Conservation (phyloP, 148 eudicot species). For the Camellia granthamiana region DNA sequence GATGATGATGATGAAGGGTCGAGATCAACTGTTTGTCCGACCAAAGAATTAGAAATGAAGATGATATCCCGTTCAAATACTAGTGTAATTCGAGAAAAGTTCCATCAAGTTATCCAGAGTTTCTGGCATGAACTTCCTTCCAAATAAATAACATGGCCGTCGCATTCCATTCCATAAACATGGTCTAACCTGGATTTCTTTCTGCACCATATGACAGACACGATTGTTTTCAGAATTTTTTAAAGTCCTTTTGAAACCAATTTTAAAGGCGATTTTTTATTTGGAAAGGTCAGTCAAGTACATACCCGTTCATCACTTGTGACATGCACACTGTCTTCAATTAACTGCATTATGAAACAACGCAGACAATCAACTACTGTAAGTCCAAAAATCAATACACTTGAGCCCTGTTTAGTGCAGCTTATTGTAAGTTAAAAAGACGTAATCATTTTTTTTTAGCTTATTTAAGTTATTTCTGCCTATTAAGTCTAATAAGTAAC, state of each 20-base stretch:
- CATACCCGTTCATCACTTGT: slow-evolving; percentile 74
- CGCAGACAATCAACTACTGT: slow-evolving; percentile 5
- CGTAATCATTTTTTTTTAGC: too few relatives aligned
- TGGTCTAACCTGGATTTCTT: slow-evolving; percentile 41
- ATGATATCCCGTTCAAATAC: slow-evolving; percentile 25
- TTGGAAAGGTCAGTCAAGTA: slow-evolving; percentile 6
- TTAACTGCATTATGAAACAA: slow-evolving; percentile 60
- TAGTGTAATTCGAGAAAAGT: slow-evolving; percentile 72
- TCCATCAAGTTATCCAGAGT: slow-evolving; percentile 59
- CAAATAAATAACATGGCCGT: slow-evolving; percentile 87
- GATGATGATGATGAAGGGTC: slow-evolving; percentile 20
- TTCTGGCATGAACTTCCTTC: slow-evolving; percentile 82
- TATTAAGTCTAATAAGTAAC: too few relatives aligned
- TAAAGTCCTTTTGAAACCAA: neutral
- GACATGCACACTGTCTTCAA: slow-evolving; percentile 64
- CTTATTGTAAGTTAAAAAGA: too few relatives aligned
- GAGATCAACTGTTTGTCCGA: slow-evolving; percentile 16
- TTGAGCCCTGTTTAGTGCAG: too few relatives aligned
- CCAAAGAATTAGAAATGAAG: slow-evolving; percentile 29
- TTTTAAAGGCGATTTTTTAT: neutral
- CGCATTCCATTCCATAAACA: slow-evolving; percentile 85
- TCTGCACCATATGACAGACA: slow-evolving; percentile 38
- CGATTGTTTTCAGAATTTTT: neutral
- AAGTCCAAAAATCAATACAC: slow-evolving; percentile 1
- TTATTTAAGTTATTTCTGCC: too few relatives aligned